These are phyloP conservation scores for Selaginella tamariscina DNA, from an alignment of 75 land plant species.

Conservation along the genomic window DNA sequence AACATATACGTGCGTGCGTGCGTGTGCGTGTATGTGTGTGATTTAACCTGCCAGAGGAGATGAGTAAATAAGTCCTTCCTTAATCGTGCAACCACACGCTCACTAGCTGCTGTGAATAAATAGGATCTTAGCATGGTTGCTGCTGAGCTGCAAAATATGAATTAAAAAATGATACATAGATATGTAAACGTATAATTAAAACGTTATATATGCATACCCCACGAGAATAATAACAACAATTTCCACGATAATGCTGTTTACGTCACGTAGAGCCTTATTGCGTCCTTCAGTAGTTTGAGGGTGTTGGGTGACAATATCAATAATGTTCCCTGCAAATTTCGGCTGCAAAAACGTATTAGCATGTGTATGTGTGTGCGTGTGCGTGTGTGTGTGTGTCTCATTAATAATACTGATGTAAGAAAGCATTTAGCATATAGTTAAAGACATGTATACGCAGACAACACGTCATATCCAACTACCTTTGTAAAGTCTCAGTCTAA, in stretches of 20 bases:
- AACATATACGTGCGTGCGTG: too few species aligned
- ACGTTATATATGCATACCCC: slow-evolving; percentile 75
- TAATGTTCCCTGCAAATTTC: slow-evolving; percentile 82
- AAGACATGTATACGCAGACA: background rate
- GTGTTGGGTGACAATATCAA: slow-evolving; percentile 79
- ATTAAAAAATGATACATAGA: background rate
- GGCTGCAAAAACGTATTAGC: slow-evolving; percentile 47
- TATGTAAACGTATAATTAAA: too few species aligned
- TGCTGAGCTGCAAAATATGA: slow-evolving; percentile 37
- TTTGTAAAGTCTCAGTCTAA: background rate
- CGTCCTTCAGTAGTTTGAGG: slow-evolving; percentile 47
- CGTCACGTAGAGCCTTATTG: slow-evolving; percentile 46
- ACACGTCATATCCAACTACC: background rate
- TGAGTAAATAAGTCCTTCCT: slow-evolving; percentile 64
- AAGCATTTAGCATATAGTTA: background rate
- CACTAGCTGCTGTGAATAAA: slow-evolving; percentile 86
- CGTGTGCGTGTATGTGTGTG: too few species aligned
- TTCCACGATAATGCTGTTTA: slow-evolving; percentile 47
- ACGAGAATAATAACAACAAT: slow-evolving; percentile 60
- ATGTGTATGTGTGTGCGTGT: background rate
- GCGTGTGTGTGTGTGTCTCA: too few species aligned
- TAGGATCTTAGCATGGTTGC: slow-evolving; percentile 75
- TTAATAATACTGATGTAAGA: background rate
- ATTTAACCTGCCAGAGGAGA: slow-evolving; percentile 72
- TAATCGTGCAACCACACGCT: slow-evolving; percentile 85